A percentile compares a stretch with the other conserved stretches of the same genome.
These are phyloP conservation scores for Pythium monospermum DNA, from an alignment of 352 stramenopile species.

Conservation along the genomic window DNA sequence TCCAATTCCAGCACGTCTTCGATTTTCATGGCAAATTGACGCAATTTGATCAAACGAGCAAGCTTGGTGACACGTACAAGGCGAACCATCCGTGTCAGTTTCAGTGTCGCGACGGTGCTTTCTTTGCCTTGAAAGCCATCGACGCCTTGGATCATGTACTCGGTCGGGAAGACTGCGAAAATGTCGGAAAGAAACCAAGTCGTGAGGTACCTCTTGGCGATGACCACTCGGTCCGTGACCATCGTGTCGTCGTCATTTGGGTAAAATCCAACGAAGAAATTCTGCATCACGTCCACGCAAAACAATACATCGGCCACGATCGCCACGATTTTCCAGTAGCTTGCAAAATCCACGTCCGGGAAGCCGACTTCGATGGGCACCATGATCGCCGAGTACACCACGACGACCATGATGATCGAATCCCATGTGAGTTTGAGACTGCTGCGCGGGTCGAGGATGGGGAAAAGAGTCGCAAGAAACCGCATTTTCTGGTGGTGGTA, in stretches of 20 bases:
- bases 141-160: constrained; percentile 36
- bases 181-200: constrained; percentile 61
- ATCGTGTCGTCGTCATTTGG: constrained; percentile 58
- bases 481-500: constrained; percentile 37
- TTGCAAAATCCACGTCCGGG: constrained; percentile 40
- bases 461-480: constrained; percentile 32
- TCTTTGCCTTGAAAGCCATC: constrained; percentile 16
- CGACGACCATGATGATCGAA: constrained; percentile 60
- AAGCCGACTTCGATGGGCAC: constrained; percentile 73
- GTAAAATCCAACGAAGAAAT: constrained; percentile 71
- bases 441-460: constrained; percentile 51
- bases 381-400: constrained; percentile 69
- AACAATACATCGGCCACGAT: constrained; percentile 48
- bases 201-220: constrained; percentile 44
- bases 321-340: constrained; percentile 23
- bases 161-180: constrained; percentile 42
- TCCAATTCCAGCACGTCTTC: constrained; percentile 66
- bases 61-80: constrained; percentile 71
- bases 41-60: constrained; percentile 60
- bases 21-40: constrained; percentile 64
- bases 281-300: constrained; percentile 58
- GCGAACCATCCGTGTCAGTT: constrained; percentile 54
- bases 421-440: constrained; percentile 62
- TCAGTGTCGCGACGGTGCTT: constrained; percentile 50
- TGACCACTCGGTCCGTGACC: constrained; percentile 33